Evolutionary conservation across 768 basidiomycete genomes (phyloP).

Genomic region (Termitomyces sp.): DNA sequence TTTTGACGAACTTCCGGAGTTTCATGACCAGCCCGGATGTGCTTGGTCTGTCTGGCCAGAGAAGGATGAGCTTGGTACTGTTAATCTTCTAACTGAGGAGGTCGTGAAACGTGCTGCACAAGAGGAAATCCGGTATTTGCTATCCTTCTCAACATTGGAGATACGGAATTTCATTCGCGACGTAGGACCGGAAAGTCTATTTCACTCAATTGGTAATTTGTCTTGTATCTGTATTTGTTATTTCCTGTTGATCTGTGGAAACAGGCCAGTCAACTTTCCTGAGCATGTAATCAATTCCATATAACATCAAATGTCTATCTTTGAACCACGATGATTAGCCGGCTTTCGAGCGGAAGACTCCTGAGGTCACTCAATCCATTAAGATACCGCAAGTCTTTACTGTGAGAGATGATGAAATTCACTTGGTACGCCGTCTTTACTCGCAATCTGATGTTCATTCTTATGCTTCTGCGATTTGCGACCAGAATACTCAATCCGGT

Average conservation of each 20-base stretch:
- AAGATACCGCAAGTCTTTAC: constrained; percentile 21
- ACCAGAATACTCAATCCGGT: constrained; percentile 66
- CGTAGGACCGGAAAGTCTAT: constrained; percentile 49
- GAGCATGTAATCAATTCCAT: constrained; percentile 38
- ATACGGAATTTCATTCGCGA: background rate
- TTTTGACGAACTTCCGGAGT: constrained; percentile 38
- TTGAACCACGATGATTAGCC: constrained; percentile 28
- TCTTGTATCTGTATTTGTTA: background rate
- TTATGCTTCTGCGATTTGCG: background rate
- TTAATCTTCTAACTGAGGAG: constrained; percentile 60
- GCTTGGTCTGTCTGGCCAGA: constrained; percentile 69
- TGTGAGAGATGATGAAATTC: constrained; percentile 45
- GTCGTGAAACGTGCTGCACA: constrained; percentile 54
- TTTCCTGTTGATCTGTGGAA: background rate
- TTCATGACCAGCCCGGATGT: constrained; percentile 56
- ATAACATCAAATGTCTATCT: background rate
- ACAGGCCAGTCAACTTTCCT: constrained; percentile 66
- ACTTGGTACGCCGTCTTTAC: constrained; percentile 37
- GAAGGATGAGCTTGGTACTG: constrained; percentile 64
- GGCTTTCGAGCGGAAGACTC: constrained; percentile 49
- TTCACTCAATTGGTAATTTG: constrained; percentile 57
- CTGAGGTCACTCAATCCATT: constrained; percentile 39
- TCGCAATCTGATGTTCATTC: background rate
- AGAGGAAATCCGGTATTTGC: constrained; percentile 47
- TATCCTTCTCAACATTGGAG: background rate